phyloP scores from a whole-genome alignment of 306 rosid genomes.

The Gillenia trifoliata region DNA sequence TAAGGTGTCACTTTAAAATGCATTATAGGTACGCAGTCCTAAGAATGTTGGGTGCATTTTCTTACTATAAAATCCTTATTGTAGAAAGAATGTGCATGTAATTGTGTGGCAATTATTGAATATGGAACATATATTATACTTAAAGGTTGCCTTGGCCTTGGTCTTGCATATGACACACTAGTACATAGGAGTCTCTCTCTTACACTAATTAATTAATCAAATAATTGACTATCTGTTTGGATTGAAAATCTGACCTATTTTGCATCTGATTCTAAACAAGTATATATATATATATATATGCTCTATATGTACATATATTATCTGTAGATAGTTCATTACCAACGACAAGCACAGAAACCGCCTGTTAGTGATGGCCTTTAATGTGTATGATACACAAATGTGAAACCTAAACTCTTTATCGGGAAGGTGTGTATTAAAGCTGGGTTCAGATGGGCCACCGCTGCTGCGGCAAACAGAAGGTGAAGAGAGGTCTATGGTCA shows the following conservation, averaged over 20 bases:
- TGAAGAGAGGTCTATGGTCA: constrained; percentile 55
- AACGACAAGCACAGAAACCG: constrained; percentile 7
- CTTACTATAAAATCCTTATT: background rate
- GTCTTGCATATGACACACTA: constrained; percentile 1
- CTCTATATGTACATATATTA: background rate
- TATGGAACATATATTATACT: background rate
- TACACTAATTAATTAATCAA: background rate
- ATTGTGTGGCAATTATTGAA: background rate
- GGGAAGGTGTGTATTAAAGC: too few species aligned
- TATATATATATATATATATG: background rate
- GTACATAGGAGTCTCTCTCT: background rate
- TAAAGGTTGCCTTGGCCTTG: background rate
- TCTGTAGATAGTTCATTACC: background rate
- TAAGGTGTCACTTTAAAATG: background rate
- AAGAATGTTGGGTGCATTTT: background rate
- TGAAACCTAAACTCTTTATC: too few species aligned
- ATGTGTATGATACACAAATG: background rate
- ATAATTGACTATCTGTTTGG: background rate
- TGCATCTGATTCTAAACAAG: background rate
- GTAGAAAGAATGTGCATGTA: background rate
- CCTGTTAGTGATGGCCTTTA: constrained; percentile 12
- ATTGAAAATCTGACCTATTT: background rate
- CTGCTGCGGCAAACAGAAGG: constrained; percentile 51
- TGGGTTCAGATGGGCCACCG: constrained; percentile 25
- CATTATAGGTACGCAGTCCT: background rate